phyloP scores from a whole-genome alignment of 2,329 filamentous ascomycete genomes.

The Cadophora gregata region DNA sequence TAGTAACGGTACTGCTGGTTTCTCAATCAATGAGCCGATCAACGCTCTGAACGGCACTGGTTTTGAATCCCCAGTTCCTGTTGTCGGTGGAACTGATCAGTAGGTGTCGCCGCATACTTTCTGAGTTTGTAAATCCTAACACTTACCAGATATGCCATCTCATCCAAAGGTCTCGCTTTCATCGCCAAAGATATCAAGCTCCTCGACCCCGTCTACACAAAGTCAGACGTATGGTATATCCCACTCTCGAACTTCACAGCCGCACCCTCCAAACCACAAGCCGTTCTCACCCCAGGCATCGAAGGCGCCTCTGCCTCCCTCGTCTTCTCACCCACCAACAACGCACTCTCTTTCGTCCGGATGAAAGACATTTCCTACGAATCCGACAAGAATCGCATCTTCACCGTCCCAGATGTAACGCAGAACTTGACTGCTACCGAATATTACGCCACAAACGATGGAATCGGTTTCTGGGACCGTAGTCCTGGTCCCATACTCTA shows the following conservation, averaged over 20 bases:
- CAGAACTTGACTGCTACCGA: conserved; percentile 61
- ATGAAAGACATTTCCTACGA: conserved; percentile 81
- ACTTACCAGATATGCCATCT: conserved; percentile 33
- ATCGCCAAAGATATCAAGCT: conserved; percentile 34
- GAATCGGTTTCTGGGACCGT: conserved; percentile 64
- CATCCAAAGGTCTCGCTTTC: conserved; percentile 32
- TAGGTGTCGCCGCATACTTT: conserved; percentile 15
- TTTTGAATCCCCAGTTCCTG: conserved; percentile 36
- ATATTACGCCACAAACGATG: conserved; percentile 63
- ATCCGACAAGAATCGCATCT: conserved; percentile 72
- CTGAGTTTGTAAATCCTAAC: conserved; percentile 13
- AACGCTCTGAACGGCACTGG: conserved; percentile 38
- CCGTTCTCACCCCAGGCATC: conserved; percentile 33
- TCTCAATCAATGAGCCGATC: conserved; percentile 36
- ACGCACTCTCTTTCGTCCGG: conserved; percentile 73
- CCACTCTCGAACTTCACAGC: conserved; percentile 35
- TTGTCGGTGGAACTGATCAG: conserved; percentile 33
- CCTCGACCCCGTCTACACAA: conserved; percentile 35
- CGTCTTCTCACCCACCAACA: conserved; percentile 74
- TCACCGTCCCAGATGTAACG: conserved; percentile 65
- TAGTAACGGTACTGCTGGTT: conserved; percentile 25
- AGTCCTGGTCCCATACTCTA: conserved; percentile 60
- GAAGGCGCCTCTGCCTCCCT: conserved; percentile 50
- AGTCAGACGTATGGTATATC: conserved; percentile 38
- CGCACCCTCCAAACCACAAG: conserved; percentile 25